Evolutionary conservation across 306 rosid genomes (phyloP).

Genomic region (Canavalia ensiformis): DNA sequence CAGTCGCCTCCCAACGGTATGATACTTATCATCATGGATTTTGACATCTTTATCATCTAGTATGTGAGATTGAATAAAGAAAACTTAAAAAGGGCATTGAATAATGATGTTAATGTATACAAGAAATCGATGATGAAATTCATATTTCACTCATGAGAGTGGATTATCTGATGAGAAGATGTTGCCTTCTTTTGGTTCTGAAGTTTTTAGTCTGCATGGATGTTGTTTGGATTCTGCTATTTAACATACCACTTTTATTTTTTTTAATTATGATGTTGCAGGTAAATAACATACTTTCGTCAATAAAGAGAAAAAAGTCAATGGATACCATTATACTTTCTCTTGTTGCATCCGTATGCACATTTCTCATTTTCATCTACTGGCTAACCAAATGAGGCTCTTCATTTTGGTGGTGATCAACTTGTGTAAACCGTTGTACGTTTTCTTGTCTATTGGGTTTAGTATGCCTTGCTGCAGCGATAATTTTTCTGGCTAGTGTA

Average conservation of each 20-base stretch:
- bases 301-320: constrained; percentile 92
- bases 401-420: constrained; percentile 22
- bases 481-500: constrained; percentile 45
- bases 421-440: constrained; percentile 48
- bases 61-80: constrained; percentile 20
- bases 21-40: constrained; percentile 34
- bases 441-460: constrained; percentile 34
- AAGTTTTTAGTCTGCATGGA: constrained; percentile 21
- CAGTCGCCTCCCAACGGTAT: constrained; percentile 96
- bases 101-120: constrained; percentile 7
- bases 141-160: constrained; percentile 1
- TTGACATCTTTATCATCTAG: constrained; percentile 11
- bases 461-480: constrained; percentile 16
- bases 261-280: constrained; percentile 50
- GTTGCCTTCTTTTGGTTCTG: neutral
- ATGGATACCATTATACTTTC: constrained; percentile 92
- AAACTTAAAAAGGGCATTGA: neutral
- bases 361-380: constrained; percentile 85
- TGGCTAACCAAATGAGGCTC: constrained; percentile 85
- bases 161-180: constrained; percentile 13
- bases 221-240: constrained; percentile 11
- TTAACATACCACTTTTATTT: constrained; percentile 21
- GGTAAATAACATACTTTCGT: constrained; percentile 82
- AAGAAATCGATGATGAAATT: neutral
- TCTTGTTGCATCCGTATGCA: constrained; percentile 90